Percentiles rank a stretch among this genome's conserved stretches.
phyloP scores from a whole-genome alignment of 495 filamentous ascomycete species.

The Aspergillus wentii region DNA sequence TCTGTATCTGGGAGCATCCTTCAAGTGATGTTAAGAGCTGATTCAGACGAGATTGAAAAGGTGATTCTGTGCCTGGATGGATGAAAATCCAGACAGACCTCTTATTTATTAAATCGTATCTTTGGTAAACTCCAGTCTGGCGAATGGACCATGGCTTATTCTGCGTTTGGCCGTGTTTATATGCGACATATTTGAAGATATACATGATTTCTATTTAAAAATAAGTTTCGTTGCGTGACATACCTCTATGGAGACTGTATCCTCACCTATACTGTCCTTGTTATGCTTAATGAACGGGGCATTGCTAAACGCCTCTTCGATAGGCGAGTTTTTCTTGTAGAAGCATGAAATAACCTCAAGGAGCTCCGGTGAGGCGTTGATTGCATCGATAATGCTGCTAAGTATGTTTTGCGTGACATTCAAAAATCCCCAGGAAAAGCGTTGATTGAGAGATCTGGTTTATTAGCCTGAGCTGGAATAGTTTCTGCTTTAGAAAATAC shows the following conservation, averaged over 20 bases:
- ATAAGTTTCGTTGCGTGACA: too few species aligned
- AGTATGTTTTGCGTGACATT: constrained; percentile 30
- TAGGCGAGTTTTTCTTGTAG: constrained; percentile 26
- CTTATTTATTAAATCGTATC: constrained; percentile 18
- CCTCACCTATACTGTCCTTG: constrained; percentile 20
- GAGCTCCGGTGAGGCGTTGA: constrained; percentile 23
- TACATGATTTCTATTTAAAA: constrained; percentile 31
- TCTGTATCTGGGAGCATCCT: constrained; percentile 4
- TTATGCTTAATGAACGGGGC: constrained; percentile 13
- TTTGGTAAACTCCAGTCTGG: constrained; percentile 40
- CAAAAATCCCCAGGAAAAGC: constrained; percentile 36
- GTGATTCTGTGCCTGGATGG: constrained; percentile 26
- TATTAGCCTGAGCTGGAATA: too few species aligned
- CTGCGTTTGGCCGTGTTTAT: constrained; percentile 20
- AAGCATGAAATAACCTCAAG: constrained; percentile 35
- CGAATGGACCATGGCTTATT: constrained; percentile 33
- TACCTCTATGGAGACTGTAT: too few species aligned
- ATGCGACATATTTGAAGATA: constrained; percentile 35
- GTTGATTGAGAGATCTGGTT: constrained; percentile 39
- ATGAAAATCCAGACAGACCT: constrained; percentile 30
- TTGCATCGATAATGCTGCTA: constrained; percentile 19
- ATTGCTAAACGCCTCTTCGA: constrained; percentile 34
- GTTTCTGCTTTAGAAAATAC: constrained; percentile 7
- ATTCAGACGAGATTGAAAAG: constrained; percentile 19
- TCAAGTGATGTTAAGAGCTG: constrained; percentile 6